Percentiles rank a stretch among this genome's conserved stretches.
Conservation (phyloP, 2,329 filamentous ascomycete genomes). For the Ophiostoma perfectum region DNA sequence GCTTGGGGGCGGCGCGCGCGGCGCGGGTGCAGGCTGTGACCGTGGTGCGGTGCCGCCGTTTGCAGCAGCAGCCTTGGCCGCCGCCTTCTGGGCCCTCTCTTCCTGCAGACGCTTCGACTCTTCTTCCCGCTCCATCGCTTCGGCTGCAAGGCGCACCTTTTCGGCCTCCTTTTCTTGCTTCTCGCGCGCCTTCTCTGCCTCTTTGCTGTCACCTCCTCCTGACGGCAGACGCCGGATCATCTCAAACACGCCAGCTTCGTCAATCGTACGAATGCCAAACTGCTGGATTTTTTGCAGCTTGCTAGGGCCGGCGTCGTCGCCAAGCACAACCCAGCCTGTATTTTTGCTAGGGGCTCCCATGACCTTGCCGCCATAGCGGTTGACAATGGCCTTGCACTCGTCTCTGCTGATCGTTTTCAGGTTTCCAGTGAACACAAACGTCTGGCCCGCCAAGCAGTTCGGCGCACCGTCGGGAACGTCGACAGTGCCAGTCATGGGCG, state of each 20-base stretch:
- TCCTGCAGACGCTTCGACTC: slow-evolving; percentile 50
- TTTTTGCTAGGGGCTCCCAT: slow-evolving; percentile 81
- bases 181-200: slow-evolving; percentile 75
- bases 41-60: slow-evolving; percentile 2
- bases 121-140: slow-evolving; percentile 84
- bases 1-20: slow-evolving; percentile 37
- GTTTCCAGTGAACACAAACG: slow-evolving; percentile 92
- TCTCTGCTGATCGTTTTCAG: slow-evolving; percentile 75
- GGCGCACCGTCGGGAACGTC: slow-evolving; percentile 79
- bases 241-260: slow-evolving; percentile 86
- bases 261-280: slow-evolving; percentile 79
- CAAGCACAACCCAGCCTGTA: slow-evolving; percentile 89
- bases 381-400: slow-evolving; percentile 79
- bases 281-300: slow-evolving; percentile 83
- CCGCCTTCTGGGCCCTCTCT: slow-evolving; percentile 50
- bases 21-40: slow-evolving; percentile 24
- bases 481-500: slow-evolving; percentile 56
- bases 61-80: slow-evolving; percentile 35
- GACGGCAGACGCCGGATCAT: slow-evolving; percentile 76
- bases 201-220: slow-evolving; percentile 81
- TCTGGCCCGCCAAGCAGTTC: slow-evolving; percentile 83
- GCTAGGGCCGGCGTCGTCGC: slow-evolving; percentile 84
- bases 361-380: slow-evolving; percentile 89
- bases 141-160: slow-evolving; percentile 72
- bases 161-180: slow-evolving; percentile 82